These are phyloP conservation scores for Nepenthes alata DNA, from an alignment of 179 eudicot species.

Conservation along the genomic window DNA sequence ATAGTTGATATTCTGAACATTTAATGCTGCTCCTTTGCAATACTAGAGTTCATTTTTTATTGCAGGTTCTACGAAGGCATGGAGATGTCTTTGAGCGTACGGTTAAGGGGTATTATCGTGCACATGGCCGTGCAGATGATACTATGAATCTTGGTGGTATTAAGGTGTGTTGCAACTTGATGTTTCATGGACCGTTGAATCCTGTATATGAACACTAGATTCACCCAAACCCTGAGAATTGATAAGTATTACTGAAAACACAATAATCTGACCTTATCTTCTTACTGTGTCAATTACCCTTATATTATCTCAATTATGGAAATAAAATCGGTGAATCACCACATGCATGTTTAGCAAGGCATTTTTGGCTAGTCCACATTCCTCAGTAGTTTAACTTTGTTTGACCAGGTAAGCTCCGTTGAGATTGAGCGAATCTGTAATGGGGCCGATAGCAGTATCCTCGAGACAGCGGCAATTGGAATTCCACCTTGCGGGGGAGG, in stretches of 20 bases:
- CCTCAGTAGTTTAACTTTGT: neutral
- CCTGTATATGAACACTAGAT: too few species aligned
- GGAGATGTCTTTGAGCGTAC: slow-evolving; percentile 93
- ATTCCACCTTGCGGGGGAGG: slow-evolving; percentile 77
- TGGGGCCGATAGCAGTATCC: slow-evolving; percentile 35
- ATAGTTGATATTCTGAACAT: neutral
- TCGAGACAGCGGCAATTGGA: slow-evolving; percentile 93
- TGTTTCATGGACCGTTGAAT: too few species aligned
- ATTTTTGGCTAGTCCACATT: neutral
- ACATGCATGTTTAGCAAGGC: neutral
- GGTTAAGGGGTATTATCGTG: slow-evolving; percentile 68
- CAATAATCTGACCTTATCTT: too few species aligned
- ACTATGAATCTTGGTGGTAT: slow-evolving; percentile 98
- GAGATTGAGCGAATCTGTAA: slow-evolving; percentile 88
- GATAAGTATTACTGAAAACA: too few species aligned
- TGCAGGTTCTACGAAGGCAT: slow-evolving; percentile 74
- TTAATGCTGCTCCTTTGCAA: neutral
- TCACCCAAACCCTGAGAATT: too few species aligned
- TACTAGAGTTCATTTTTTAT: neutral
- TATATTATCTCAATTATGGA: too few species aligned
- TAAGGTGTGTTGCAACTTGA: slow-evolving; percentile 34
- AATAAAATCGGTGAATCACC: too few species aligned
- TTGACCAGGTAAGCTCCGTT: slow-evolving; percentile 73
- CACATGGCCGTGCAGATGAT: slow-evolving; percentile 99
- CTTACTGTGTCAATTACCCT: too few species aligned